Percentiles rank a stretch among this genome's conserved stretches.
phyloP scores from a whole-genome alignment of 495 filamentous ascomycete genomes.

The Aspergillus sparsus region DNA sequence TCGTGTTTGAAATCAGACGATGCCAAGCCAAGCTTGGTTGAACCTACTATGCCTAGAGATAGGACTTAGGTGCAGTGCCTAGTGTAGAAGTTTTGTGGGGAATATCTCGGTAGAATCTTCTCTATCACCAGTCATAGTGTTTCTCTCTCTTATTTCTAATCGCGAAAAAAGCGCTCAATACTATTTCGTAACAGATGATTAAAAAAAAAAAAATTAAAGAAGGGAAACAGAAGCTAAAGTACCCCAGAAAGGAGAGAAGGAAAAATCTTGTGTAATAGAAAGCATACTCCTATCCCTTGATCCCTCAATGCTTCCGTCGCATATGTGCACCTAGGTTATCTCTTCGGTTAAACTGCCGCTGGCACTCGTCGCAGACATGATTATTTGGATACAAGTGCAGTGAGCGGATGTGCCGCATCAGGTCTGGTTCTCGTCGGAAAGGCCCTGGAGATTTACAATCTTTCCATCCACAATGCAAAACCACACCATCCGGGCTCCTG shows the following conservation, averaged over 20 bases:
- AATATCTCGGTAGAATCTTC: too few relatives aligned
- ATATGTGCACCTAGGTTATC: neutral
- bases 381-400: neutral
- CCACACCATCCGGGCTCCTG: neutral
- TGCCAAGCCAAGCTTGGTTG: too few relatives aligned
- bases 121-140: too few relatives aligned
- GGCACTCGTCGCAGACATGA: neutral
- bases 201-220: neutral
- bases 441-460: neutral
- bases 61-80: too few relatives aligned
- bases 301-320: neutral
- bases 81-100: too few relatives aligned
- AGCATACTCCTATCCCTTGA: neutral
- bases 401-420: conserved; percentile 1
- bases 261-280: neutral
- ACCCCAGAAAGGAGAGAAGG: neutral
- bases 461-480: neutral
- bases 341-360: neutral
- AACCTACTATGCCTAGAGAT: too few relatives aligned
- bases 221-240: neutral
- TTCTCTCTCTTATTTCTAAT: too few relatives aligned
- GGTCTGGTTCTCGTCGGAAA: neutral
- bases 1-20: too few relatives aligned
- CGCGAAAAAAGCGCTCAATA: too few relatives aligned
- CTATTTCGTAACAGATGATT: too few relatives aligned